These are phyloP conservation scores for Oemleria cerasiformis DNA, from an alignment of 306 rosid genomes.

Conservation along the genomic window DNA sequence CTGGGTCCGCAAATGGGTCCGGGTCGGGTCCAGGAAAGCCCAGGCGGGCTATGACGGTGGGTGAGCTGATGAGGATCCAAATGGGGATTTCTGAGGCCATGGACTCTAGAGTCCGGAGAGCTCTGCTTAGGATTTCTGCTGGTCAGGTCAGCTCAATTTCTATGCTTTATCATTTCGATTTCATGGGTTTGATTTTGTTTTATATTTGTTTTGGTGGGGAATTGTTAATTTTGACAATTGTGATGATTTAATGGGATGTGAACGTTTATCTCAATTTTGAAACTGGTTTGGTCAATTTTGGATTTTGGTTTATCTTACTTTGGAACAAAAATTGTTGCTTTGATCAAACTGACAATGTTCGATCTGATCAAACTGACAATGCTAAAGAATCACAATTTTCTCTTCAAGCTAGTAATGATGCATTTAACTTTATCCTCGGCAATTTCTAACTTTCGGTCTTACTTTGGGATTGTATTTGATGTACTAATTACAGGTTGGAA, in stretches of 20 bases:
- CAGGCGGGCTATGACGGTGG: slow-evolving; percentile 73
- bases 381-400: neutral
- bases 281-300: neutral
- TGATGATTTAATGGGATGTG: neutral
- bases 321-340: neutral
- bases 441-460: neutral
- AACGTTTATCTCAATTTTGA: neutral
- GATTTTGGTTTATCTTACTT: neutral
- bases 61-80: slow-evolving; percentile 93
- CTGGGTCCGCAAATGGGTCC: slow-evolving; percentile 52
- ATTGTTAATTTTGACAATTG: neutral
- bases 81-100: slow-evolving; percentile 91
- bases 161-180: neutral
- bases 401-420: neutral
- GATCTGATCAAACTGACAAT: slow-evolving; percentile 23
- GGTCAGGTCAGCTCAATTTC: slow-evolving; percentile 57
- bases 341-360: slow-evolving; percentile 8
- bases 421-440: neutral
- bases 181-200: neutral
- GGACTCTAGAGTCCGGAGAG: slow-evolving; percentile 89
- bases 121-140: slow-evolving; percentile 85
- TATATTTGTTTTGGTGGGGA: neutral
- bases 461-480: slow-evolving; percentile 5
- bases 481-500: slow-evolving; percentile 64
- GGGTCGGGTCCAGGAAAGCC: slow-evolving; percentile 54